phyloP scores from a whole-genome alignment of 441 rosid species.

The Lagerstroemia fauriei region DNA sequence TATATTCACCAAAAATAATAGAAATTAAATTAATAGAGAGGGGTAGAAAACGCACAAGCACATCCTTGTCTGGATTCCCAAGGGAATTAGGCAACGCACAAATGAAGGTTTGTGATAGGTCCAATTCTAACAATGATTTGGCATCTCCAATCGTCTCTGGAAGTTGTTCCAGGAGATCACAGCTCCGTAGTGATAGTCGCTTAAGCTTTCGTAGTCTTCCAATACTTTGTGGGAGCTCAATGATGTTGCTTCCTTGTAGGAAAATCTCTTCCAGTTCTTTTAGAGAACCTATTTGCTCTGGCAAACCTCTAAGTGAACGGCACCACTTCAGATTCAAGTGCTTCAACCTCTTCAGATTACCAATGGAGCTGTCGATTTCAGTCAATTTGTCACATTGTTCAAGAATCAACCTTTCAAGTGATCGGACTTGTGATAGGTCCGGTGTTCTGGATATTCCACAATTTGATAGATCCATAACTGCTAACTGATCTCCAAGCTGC shows the following conservation, averaged over 20 bases:
- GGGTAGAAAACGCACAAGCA: no score
- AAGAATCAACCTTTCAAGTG: slow-evolving; percentile 8
- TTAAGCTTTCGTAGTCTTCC: not conserved
- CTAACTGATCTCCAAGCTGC: slow-evolving; percentile 1
- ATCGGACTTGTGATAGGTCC: not conserved
- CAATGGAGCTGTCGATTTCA: slow-evolving; percentile 6
- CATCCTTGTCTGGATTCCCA: not conserved
- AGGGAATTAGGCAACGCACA: not conserved
- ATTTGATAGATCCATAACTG: not conserved
- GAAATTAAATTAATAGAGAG: no score
- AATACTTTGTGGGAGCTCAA: not conserved
- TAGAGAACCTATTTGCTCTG: not conserved
- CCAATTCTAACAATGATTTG: not conserved
- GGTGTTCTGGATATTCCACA: slow-evolving; percentile 1
- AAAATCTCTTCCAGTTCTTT: not conserved
- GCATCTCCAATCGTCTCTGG: not conserved
- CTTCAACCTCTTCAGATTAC: not conserved
- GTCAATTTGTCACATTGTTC: not conserved
- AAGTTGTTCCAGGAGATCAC: not conserved
- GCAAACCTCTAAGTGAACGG: not conserved
- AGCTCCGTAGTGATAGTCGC: not conserved
- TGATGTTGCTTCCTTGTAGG: not conserved
- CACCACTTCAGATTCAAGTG: not conserved
- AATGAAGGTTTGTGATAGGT: not conserved
- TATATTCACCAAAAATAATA: no score